Base-by-base conservation (phyloP, 2,329 filamentous ascomycete genomes). In the Dactylonectria estremocensis region DNA sequence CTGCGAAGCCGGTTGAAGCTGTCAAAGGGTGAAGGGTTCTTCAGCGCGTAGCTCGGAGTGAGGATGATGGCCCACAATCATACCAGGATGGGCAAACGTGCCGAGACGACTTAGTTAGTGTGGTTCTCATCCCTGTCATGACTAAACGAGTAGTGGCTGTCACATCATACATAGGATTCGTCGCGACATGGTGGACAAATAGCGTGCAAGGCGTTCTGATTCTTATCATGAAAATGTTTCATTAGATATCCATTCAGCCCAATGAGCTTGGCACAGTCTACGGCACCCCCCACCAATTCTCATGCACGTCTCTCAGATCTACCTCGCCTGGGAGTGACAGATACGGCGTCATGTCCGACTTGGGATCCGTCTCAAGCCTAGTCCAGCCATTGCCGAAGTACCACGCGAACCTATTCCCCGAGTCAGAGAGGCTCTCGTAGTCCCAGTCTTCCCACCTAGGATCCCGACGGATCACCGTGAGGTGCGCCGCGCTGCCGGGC, bases 381-480 rank as follows among this genome's bases (percentile, higher is more conserved):
- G 90, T 92, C 80, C 87, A 89, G 0, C 92, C 92, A 74, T 91
- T 92, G 0, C 92, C 92, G 71, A 93, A 88, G 74, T 90, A 87
- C 82, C 84, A 93, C 2, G 84, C 81, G 69, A 92, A 89, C 8
- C 89, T 77, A 50, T 87, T 87, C 0, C 81, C 83, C 76, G 81
- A 80, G 2, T 79, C 77, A 0, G 78, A 76, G 0, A 86, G 74
- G 55, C 87, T 84, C 73, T 83, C 79, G 69, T 86, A 88, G 64
- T 86, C 82, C 77, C 81, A 89, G 61, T 89, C 87, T 72, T 89
- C 87, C 85, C 87, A 89, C 10, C 87, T 77, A 2, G 86, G 86
- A n/a, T 87, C 81, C 22, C 83, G 78, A 24, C 89, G 83, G 8
- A 91, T 83, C 14, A 88, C 84, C 2, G 90, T 90, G 35, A 89